Evolutionary conservation across 2,329 filamentous ascomycete species (phyloP), one percentile per base, ranked within the genome.

Genomic region (Colletotrichum caudatum): DNA sequence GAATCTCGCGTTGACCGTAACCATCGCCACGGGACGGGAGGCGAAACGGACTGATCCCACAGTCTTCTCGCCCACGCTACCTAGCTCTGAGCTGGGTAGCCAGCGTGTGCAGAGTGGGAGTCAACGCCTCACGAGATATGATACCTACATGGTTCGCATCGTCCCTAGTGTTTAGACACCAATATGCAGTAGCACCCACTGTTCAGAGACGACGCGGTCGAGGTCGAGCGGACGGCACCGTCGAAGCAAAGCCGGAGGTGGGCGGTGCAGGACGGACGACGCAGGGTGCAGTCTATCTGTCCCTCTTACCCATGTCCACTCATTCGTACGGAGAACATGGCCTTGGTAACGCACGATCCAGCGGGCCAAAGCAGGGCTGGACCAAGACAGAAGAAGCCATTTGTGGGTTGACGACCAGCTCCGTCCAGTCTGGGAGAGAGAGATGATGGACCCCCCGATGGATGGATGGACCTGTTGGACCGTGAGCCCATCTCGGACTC

Each of bases 21-120:
- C 64, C 69, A 53, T 71, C 59, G 58, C 69, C 69, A 71, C 69
- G 69, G 59, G 59, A 71, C 64, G 59, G 51, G 51, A 71, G 64
- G 51, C 53, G 41, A 64, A 63, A 46, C 16, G 37, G 35, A n/a
- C 20, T 41, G 23, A n/a, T n/a, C 20, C 41, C 12, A 14, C 12
- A 44, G 20, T n/a, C n/a, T 41, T 23, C 29, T 20, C 29, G 41
- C 58, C 33, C 65, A 50, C 39, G 48, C 50, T 44, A 50, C 41
- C 50, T 44, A 50, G 33, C 37, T 41, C 51, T 51, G 26, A 16
- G 2, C 23, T 48, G 20, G 20, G n/a, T n/a, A 23, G 26, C 12
- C 16, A 23, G 26, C 12, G 58, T 12, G 20, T 20, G 44, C 56
- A 20, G 18, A 59, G 61, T 35, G 20, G 14, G 37, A 37, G 48